phyloP scores from a whole-genome alignment of 1,284 basidiomycete genomes.

The Rhodotorula glutinis region DNA sequence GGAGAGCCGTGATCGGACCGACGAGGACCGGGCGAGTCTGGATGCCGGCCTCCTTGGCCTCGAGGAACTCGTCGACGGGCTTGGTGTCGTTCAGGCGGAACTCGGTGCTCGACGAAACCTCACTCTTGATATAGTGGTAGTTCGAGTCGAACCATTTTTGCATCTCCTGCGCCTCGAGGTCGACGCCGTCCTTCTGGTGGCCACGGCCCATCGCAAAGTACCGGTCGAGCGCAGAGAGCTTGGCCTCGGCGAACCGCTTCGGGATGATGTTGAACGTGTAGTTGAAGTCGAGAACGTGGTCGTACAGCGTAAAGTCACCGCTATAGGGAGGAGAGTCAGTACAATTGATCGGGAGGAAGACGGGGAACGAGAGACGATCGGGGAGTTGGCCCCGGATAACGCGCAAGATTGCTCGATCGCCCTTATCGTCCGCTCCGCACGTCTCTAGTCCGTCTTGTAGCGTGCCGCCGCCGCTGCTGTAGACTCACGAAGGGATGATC shows the following conservation, averaged over 20 bases:
- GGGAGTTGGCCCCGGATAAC: not conserved
- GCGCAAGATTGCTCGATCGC: constrained; percentile 8
- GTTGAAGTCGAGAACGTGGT: constrained; percentile 98
- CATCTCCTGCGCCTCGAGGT: constrained; percentile 50
- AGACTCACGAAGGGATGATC: constrained; percentile 78
- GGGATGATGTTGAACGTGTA: constrained; percentile 96
- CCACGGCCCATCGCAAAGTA: constrained; percentile 99
- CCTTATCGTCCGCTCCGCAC: too few relatives aligned
- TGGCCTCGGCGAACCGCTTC: constrained; percentile 84
- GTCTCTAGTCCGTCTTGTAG: too few relatives aligned
- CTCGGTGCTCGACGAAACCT: constrained; percentile 84
- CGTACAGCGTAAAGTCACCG: constrained; percentile 97
- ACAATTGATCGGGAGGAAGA: not conserved
- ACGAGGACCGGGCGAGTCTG: constrained; percentile 92
- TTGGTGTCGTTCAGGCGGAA: constrained; percentile 92
- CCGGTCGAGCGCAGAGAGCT: constrained; percentile 85
- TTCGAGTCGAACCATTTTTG: constrained; percentile 88
- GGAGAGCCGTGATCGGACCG: constrained; percentile 93
- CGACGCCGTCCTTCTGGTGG: constrained; percentile 84
- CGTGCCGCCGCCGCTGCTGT: too few relatives aligned
- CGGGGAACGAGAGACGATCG: too few relatives aligned
- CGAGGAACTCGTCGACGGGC: constrained; percentile 88
- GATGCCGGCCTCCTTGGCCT: constrained; percentile 88
- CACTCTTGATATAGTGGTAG: constrained; percentile 98
- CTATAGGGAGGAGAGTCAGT: constrained; percentile 52